Evolutionary conservation across 1,284 basidiomycete genomes (phyloP), one percentile per base, ranked within the genome.

Genomic region (Peniophora sp.): DNA sequence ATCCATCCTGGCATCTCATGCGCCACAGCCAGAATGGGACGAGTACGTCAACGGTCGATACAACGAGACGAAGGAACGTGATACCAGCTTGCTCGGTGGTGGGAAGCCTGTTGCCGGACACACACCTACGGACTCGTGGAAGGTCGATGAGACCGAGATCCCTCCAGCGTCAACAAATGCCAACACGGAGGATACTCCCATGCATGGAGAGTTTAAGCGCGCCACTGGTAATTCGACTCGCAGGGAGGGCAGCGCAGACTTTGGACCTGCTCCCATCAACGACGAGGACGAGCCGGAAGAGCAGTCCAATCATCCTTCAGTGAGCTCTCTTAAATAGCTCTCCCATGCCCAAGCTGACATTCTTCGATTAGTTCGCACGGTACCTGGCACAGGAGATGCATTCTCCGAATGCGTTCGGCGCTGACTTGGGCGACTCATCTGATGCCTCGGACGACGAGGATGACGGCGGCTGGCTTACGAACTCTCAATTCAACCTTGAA

Each of bases 1-100:
- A 34, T 70, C 76, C 1, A 67, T 74, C 48, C 79, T 95, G 51
- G 70, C 78, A 43, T 71, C 74, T 47, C 81, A 81, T 52, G 85
- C 86, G 34, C 85, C 87, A 3, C 79, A 83, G 51, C 85, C 86
- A 1, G 88, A 83, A 49, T 97, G 94, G 94, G 84, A 91, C 54
- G 78, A 87, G 36, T 97, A 92, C 58, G 88, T 96, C 42, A 81
- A 78, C 6, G 89, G 88, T 2, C 74, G 88, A 34, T 88, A 92
- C 60, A 76, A 81, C 43, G 91, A 95, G 64, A 90, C 92, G n/a
- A 90, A 92, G 67, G 79, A 78, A 55, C 80, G 83, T 49, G 88
- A 96, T 60, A 77, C 76, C n/a, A 79, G 79, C 54, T 75, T 88
- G 10, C 74, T 97, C 3, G 93, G 92, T 2, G 94, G 93, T 15